Evolutionary conservation across 164 flowering plant genomes (phyloP).

Genomic region (Pachysandra terminalis): DNA sequence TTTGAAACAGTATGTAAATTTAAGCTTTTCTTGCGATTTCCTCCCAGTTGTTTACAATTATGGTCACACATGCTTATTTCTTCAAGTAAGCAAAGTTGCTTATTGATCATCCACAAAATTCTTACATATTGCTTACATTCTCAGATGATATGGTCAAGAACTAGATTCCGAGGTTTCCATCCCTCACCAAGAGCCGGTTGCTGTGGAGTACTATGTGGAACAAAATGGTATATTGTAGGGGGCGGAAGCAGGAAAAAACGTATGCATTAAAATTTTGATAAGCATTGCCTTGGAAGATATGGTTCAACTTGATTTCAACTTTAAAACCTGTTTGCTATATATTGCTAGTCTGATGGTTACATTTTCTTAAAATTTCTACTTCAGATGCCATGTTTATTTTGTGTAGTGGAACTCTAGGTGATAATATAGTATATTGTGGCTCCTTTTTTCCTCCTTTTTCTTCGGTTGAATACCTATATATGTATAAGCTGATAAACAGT

Average conservation of each 20-base stretch:
- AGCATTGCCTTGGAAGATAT: neutral
- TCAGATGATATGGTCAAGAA: slow-evolving; percentile 97
- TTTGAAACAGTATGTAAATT: slow-evolving; percentile 75
- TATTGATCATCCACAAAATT: neutral
- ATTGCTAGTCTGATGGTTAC: neutral
- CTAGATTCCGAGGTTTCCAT: slow-evolving; percentile 73
- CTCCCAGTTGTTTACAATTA: neutral
- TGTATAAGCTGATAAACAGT: too few relatives aligned
- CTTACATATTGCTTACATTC: neutral
- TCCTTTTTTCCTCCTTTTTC: too few relatives aligned
- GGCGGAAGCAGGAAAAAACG: slow-evolving; percentile 95
- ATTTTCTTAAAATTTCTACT: too few relatives aligned
- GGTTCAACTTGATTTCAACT: slow-evolving; percentile 6
- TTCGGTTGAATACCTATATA: too few relatives aligned
- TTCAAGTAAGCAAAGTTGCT: neutral
- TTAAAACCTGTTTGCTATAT: neutral
- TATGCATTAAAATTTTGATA: slow-evolving; percentile 27
- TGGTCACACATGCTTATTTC: slow-evolving; percentile 2
- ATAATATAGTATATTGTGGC: too few relatives aligned
- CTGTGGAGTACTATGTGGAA: slow-evolving; percentile 86
- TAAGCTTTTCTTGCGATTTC: neutral
- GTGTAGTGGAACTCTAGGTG: too few relatives aligned
- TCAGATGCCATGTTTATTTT: too few relatives aligned
- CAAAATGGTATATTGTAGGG: slow-evolving; percentile 95
- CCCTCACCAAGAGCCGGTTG: slow-evolving; percentile 96